A percentile compares a stretch with the other conserved stretches of the same genome.
These are phyloP conservation scores for Geoglossum cookeanum DNA, from an alignment of 2,329 filamentous ascomycete species.

Conservation along the genomic window DNA sequence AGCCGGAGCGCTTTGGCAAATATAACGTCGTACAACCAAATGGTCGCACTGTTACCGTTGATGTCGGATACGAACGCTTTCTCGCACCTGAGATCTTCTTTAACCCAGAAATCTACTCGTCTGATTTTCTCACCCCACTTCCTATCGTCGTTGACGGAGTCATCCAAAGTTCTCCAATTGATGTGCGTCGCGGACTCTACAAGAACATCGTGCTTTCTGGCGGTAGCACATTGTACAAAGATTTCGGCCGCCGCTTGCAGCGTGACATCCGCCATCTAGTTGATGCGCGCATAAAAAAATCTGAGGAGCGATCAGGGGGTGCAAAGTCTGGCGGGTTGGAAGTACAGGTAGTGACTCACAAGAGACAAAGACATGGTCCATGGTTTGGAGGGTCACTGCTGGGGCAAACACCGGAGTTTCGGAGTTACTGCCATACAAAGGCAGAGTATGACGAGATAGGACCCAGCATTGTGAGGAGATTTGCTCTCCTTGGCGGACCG, in stretches of 20 bases:
- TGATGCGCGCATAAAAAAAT: conserved; percentile 79
- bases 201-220: conserved; percentile 99
- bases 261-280: conserved; percentile 93
- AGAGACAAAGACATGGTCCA: conserved; percentile 87
- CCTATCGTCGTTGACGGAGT: conserved; percentile 89
- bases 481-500: conserved; percentile 81
- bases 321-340: conserved; percentile 88
- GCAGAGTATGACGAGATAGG: conserved; percentile 87
- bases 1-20: conserved; percentile 77
- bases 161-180: conserved; percentile 93
- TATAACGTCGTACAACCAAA: conserved; percentile 75
- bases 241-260: conserved; percentile 90
- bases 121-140: conserved; percentile 89
- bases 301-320: conserved; percentile 77
- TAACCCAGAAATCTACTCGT: conserved; percentile 98
- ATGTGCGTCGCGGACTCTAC: conserved; percentile 90
- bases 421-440: conserved; percentile 96
- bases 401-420: conserved; percentile 94
- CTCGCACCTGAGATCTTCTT: conserved; percentile 98
- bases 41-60: conserved; percentile 66
- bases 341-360: conserved; percentile 93
- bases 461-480: conserved; percentile 84
- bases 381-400: conserved; percentile 97
- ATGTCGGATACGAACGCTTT: conserved; percentile 96
- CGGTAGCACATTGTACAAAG: conserved; percentile 94